These are phyloP conservation scores for Hortiboletus campestris DNA, from an alignment of 768 basidiomycete species.

Conservation along the genomic window DNA sequence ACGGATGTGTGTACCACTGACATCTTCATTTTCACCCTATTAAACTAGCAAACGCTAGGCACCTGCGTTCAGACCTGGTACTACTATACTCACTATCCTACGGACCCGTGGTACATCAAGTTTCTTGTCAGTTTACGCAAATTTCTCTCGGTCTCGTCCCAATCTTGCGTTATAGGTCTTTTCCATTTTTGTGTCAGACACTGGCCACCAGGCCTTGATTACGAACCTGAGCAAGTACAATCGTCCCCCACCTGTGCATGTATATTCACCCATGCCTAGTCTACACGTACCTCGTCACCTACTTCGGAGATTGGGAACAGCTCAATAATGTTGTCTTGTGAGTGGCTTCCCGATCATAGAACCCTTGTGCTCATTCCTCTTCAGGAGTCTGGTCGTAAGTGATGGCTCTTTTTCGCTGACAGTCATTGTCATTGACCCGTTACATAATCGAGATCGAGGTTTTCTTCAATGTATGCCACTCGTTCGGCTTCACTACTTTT, in stretches of 20 bases:
- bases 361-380: neutral
- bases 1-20: conserved; percentile 42
- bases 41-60: conserved; percentile 35
- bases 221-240: conserved; percentile 43
- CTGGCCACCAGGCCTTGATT: conserved; percentile 53
- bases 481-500: neutral
- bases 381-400: neutral
- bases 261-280: conserved; percentile 31
- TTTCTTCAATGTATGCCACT: conserved; percentile 43
- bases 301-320: conserved; percentile 31
- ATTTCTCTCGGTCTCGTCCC: neutral
- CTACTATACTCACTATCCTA: conserved; percentile 50
- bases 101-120: conserved; percentile 51
- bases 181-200: conserved; percentile 49
- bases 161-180: conserved; percentile 39
- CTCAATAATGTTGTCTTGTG: neutral
- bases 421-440: neutral
- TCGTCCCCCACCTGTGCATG: neutral
- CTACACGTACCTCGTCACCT: conserved; percentile 46
- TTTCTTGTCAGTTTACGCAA: conserved; percentile 37
- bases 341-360: neutral
- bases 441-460: conserved; percentile 43
- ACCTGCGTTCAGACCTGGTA: conserved; percentile 55
- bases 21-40: neutral
- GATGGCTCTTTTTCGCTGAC: neutral